These are phyloP conservation scores for Solanum phureja DNA, from an alignment of 257 asterid genomes.

Conservation along the genomic window DNA sequence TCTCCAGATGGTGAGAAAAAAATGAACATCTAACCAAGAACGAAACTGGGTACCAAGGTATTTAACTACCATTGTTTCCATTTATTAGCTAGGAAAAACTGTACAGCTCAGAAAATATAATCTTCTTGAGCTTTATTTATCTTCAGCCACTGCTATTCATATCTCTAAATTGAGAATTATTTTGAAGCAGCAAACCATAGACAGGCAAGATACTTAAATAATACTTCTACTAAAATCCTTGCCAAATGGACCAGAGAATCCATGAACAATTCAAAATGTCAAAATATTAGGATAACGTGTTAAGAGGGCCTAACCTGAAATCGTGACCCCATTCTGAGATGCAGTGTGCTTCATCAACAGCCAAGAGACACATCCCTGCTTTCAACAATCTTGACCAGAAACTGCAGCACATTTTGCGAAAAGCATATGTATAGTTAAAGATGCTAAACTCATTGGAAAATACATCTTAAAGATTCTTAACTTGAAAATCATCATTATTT, in stretches of 20 bases:
- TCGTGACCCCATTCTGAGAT: constrained; percentile 98
- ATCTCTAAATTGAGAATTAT: background rate
- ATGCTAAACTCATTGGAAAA: background rate
- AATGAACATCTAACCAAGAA: background rate
- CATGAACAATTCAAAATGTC: background rate
- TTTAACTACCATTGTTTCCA: background rate
- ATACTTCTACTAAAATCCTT: background rate
- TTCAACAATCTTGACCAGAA: constrained; percentile 74
- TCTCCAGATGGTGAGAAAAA: background rate
- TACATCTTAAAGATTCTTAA: background rate
- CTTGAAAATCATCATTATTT: background rate
- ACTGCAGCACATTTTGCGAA: constrained; percentile 32
- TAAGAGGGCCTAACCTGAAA: constrained; percentile 49
- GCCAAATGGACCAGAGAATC: background rate
- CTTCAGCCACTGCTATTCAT: background rate
- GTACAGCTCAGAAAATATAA: background rate
- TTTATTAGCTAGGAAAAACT: background rate
- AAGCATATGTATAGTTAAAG: background rate
- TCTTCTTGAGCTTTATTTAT: background rate
- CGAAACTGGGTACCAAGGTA: background rate
- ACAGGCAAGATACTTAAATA: background rate
- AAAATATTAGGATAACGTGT: background rate
- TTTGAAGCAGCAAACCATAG: background rate
- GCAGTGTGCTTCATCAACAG: constrained; percentile 99
- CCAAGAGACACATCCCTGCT: constrained; percentile 74